A percentile compares a stretch with the other conserved stretches of the same genome.
Conservation (phyloP, 2,329 filamentous ascomycete genomes). For the Myriosclerotinia scirpicola region DNA sequence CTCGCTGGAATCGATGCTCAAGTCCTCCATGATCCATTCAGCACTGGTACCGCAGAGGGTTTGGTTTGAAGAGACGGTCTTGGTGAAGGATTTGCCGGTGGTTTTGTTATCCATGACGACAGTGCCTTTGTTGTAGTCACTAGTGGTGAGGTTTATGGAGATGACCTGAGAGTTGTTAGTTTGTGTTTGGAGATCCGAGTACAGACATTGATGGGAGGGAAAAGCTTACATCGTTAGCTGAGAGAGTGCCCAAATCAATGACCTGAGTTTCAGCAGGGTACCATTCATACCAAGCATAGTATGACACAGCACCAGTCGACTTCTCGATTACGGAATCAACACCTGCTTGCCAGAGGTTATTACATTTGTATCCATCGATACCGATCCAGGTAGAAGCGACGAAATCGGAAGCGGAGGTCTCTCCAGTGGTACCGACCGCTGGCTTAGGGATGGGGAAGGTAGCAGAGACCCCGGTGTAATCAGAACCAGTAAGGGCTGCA, state of each 20-base stretch:
- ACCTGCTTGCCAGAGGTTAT: conserved; percentile 54
- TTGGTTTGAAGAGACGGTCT: conserved; percentile 42
- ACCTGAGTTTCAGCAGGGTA: conserved; percentile 55
- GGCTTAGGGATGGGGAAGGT: conserved; percentile 42
- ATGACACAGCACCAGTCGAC: conserved; percentile 41
- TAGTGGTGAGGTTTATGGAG: conserved; percentile 39
- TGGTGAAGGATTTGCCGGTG: conserved; percentile 46
- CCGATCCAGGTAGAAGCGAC: conserved; percentile 55
- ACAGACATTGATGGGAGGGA: no score
- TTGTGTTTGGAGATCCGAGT: background rate
- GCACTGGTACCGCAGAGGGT: conserved; percentile 47
- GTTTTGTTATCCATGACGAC: conserved; percentile 48
- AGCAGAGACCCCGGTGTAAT: conserved; percentile 42
- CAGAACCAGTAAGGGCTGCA: conserved; percentile 41
- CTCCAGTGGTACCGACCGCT: conserved; percentile 20
- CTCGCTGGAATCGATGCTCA: conserved; percentile 41
- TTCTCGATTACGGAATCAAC: conserved; percentile 48
- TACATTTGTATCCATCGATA: conserved; percentile 61
- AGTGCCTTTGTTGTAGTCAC: conserved; percentile 37
- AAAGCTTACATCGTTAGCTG: conserved; percentile 45
- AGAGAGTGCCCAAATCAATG: conserved; percentile 45
- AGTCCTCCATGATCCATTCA: conserved; percentile 54
- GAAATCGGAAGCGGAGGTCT: conserved; percentile 34
- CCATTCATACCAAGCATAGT: conserved; percentile 61
- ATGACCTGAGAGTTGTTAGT: conserved; percentile 39